Evolutionary conservation across 495 filamentous ascomycete species (phyloP), one percentile per base, ranked within the genome.

Genomic region (Cercophora sp.): DNA sequence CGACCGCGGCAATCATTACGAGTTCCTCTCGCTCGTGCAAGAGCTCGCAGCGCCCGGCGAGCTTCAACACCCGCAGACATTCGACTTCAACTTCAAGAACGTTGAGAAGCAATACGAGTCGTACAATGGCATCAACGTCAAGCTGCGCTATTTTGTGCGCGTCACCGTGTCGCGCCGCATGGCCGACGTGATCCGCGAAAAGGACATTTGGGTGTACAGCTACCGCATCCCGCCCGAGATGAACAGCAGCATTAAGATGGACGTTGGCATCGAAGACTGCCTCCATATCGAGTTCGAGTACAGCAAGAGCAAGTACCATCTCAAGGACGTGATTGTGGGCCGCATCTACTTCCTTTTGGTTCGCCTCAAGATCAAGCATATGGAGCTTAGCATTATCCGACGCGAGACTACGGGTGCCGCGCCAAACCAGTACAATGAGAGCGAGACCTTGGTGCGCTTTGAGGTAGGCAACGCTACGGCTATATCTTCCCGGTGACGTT

Each of bases 351-450:
- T 99, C 75, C 75, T 99, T 58, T 79, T 99, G 22, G 93, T 99
- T 55, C 84, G 93, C 65, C 79, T 99, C 66, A 99, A 99, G 83
- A 99, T 99, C 70, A 96, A 96, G 75, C 94, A 99, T 70, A 99
- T 99, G 93, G 93, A 99, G 75, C 73, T 99, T 42, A 93, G 88
- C 54, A 99, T 99, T 60, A 99, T 99, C 65, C 84, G 93, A 59
- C 79, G 93, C 56, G 93, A 99, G 73, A 97, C 93, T 4, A 97
- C 93, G 5, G 93, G 93, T 15, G 90, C 88, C 2, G 88, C 93
- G n/a, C 93, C 93, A n/a, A 99, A 99, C 71, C 94, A 99, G 68
- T 99, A 99, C 69, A 97, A 99, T 69, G 93, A 99, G 77, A 96
- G 90, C 70, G 93, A 99, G 73, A 99, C 93, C 11, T 74, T 99